Percentiles rank a stretch among this genome's conserved stretches.
Conservation (phyloP, 768 basidiomycete species). For the Aureoboletus auriporus region DNA sequence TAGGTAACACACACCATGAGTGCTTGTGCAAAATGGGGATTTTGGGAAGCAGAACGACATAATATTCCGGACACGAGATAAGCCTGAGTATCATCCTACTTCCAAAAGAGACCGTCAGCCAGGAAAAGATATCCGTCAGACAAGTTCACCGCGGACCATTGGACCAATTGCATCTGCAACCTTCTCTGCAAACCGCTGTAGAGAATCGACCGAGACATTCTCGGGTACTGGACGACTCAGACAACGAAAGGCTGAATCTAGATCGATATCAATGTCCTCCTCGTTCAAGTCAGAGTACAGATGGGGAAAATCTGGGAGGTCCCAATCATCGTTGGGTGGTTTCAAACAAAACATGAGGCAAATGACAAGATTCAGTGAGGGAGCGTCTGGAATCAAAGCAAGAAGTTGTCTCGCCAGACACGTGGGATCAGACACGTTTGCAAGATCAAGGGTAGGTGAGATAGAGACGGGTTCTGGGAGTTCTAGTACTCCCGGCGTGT, state of each 20-base stretch:
- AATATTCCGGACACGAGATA: constrained; percentile 61
- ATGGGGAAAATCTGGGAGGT: constrained; percentile 67
- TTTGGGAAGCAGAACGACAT: constrained; percentile 62
- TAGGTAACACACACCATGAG: constrained; percentile 39
- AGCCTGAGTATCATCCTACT: constrained; percentile 51
- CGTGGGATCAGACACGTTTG: constrained; percentile 56
- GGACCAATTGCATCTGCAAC: constrained; percentile 52
- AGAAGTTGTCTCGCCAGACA: constrained; percentile 59
- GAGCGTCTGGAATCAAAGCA: constrained; percentile 54
- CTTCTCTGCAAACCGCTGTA: constrained; percentile 53
- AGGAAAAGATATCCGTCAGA: background rate
- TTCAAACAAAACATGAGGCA: constrained; percentile 79
- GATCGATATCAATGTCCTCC: constrained; percentile 48
- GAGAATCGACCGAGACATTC: constrained; percentile 43
- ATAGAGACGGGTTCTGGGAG: constrained; percentile 36
- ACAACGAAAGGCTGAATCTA: constrained; percentile 53
- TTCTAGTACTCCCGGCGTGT: constrained; percentile 41
- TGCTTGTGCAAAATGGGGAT: constrained; percentile 39
- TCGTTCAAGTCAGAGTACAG: constrained; percentile 58
- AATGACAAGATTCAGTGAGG: constrained; percentile 60
- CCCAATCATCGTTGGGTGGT: constrained; percentile 77
- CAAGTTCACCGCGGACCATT: constrained; percentile 41
- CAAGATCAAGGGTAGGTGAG: constrained; percentile 54
- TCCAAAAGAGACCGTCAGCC: constrained; percentile 4
- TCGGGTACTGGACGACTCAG: constrained; percentile 59